Conservation (phyloP, 106 monocot species). For the Phalaenopsis equestris region DNA sequence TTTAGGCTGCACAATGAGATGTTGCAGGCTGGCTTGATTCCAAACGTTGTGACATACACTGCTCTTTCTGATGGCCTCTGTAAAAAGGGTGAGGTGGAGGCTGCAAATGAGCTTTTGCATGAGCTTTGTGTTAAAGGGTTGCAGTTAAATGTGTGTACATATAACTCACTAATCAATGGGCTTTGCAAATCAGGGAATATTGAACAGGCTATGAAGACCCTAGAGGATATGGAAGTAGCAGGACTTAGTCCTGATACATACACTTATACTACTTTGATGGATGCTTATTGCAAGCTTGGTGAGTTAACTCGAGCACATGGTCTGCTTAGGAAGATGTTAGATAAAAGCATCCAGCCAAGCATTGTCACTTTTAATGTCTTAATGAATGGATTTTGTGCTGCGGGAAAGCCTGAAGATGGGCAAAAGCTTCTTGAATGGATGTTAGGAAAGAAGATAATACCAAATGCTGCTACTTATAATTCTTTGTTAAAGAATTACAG, state of each 20-base stretch:
- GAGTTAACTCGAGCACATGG: conserved; percentile 52
- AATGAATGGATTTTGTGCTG: conserved; percentile 78
- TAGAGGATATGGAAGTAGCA: conserved; percentile 74
- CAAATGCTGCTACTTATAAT: conserved; percentile 74
- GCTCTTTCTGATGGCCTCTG: conserved; percentile 89
- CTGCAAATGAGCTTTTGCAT: conserved; percentile 91
- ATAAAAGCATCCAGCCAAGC: conserved; percentile 59
- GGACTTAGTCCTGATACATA: conserved; percentile 62
- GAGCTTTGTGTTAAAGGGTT: conserved; percentile 67
- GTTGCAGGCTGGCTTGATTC: conserved; percentile 44
- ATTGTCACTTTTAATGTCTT: conserved; percentile 94
- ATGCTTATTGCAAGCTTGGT: conserved; percentile 68
- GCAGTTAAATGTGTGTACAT: conserved; percentile 60
- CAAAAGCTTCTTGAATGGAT: conserved; percentile 75
- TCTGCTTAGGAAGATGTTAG: conserved; percentile 72
- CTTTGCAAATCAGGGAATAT: conserved; percentile 84
- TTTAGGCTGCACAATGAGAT: conserved; percentile 72
- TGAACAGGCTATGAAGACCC: conserved; percentile 71
- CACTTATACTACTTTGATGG: conserved; percentile 94
- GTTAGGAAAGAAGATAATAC: conserved; percentile 55
- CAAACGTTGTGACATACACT: conserved; percentile 90
- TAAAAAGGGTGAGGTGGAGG: conserved; percentile 69
- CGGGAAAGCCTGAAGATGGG: conserved; percentile 69
- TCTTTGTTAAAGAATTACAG: conserved; percentile 70
- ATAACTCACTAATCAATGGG: conserved; percentile 91